phyloP scores from a whole-genome alignment of 768 basidiomycete species.

The Amanita brunnescens region DNA sequence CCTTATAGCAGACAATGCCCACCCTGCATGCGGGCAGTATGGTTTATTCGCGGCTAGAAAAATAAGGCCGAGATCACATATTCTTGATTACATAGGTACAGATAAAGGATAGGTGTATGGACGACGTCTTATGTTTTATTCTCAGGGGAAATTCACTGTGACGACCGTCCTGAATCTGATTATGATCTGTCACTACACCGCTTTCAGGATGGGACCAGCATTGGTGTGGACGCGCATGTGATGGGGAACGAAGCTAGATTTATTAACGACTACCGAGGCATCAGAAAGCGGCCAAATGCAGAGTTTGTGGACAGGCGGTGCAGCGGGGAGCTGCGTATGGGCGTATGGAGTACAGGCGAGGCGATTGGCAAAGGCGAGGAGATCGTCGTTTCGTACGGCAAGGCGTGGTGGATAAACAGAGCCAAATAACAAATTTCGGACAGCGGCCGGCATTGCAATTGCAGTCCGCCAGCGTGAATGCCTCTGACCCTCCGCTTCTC shows the following conservation, averaged over 20 bases:
- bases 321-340: constrained; percentile 67
- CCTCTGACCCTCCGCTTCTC: constrained; percentile 42
- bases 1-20: constrained; percentile 41
- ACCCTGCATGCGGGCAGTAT: constrained; percentile 72
- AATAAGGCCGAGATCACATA: constrained; percentile 55
- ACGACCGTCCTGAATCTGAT: constrained; percentile 65
- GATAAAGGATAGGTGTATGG: neutral
- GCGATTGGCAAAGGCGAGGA: constrained; percentile 65
- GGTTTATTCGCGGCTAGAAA: constrained; percentile 76
- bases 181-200: constrained; percentile 83
- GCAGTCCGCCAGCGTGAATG: neutral
- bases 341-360: constrained; percentile 56
- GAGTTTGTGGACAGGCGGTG: constrained; percentile 53
- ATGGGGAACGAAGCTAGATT: constrained; percentile 88
- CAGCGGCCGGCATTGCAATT: neutral
- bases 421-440: constrained; percentile 28
- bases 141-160: constrained; percentile 72
- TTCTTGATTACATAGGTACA: constrained; percentile 65
- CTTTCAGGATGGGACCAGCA: constrained; percentile 42
- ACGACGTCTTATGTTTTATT: too few species aligned
- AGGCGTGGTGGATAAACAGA: constrained; percentile 45
- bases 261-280: constrained; percentile 84
- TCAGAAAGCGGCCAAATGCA: constrained; percentile 61
- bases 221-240: constrained; percentile 65
- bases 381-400: too few species aligned